Evolutionary conservation across 169 alveolate species (phyloP).

Genomic region (Cryptosporidium meleagridis): DNA sequence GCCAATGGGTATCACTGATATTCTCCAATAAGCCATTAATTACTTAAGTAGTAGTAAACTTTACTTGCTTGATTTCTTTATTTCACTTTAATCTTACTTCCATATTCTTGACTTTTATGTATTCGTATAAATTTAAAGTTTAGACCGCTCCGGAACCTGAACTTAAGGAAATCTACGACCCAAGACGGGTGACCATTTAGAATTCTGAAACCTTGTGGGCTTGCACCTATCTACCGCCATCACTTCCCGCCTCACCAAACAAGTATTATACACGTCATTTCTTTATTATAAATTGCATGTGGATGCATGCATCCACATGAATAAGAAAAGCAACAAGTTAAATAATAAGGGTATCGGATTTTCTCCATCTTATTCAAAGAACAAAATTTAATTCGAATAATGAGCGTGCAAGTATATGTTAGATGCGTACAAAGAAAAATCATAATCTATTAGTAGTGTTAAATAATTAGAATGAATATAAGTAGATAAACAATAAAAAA

Average conservation of each 20-base stretch:
- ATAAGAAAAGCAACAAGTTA: not conserved
- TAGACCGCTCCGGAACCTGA: too few species aligned
- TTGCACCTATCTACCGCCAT: not conserved
- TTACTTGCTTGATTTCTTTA: slow-evolving; percentile 20
- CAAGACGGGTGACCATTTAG: too few species aligned
- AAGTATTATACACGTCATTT: not conserved
- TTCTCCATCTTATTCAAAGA: too few species aligned
- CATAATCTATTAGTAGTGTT: not conserved
- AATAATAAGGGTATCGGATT: too few species aligned
- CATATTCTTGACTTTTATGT: not conserved
- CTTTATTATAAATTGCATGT: not conserved
- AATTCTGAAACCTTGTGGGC: too few species aligned
- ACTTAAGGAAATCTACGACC: too few species aligned
- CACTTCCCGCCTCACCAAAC: not conserved
- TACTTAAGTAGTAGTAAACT: slow-evolving; percentile 23
- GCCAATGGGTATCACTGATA: slow-evolving; percentile 95
- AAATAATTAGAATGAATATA: not conserved
- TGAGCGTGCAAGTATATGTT: not conserved
- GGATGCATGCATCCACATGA: not conserved
- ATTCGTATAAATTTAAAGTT: too few species aligned
- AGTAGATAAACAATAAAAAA: not conserved
- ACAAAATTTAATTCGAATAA: not conserved
- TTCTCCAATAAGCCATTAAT: slow-evolving; percentile 75
- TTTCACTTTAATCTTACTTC: not conserved
- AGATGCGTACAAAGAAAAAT: not conserved